A percentile compares a stretch with the other conserved stretches of the same genome.
These are phyloP conservation scores for Galerina sulciceps DNA, from an alignment of 768 basidiomycete genomes.

Conservation along the genomic window DNA sequence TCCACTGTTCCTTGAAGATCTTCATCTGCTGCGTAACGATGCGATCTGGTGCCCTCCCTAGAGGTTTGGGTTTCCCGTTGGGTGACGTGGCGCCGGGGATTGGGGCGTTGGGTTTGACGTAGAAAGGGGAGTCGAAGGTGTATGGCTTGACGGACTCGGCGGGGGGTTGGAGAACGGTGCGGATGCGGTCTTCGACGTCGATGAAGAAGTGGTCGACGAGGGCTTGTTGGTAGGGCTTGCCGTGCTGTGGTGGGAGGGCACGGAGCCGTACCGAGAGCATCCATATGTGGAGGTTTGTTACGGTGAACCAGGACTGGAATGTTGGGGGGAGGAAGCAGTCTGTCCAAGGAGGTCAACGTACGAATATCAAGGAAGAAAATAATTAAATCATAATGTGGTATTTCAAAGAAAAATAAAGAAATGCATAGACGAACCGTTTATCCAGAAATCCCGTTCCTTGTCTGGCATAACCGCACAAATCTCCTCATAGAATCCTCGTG, in stretches of 20 bases:
- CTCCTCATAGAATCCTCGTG: conserved; percentile 59
- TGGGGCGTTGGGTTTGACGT: conserved; percentile 48
- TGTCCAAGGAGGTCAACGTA: conserved; percentile 29
- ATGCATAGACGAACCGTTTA: conserved; percentile 48
- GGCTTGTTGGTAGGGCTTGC: conserved; percentile 73
- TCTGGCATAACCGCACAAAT: conserved; percentile 63
- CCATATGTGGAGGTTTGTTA: conserved; percentile 93
- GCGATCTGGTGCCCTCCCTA: conserved; percentile 67
- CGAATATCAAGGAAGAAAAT: not conserved
- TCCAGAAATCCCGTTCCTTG: conserved; percentile 66
- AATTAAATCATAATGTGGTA: too few species aligned
- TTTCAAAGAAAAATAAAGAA: too few species aligned
- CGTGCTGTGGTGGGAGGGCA: conserved; percentile 71
- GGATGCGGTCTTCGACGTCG: conserved; percentile 89
- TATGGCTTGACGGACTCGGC: conserved; percentile 44
- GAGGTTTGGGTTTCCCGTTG: conserved; percentile 26
- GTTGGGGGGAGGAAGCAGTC: conserved; percentile 88
- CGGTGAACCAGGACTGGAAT: conserved; percentile 96
- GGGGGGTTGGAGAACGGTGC: conserved; percentile 73
- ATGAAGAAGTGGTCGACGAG: conserved; percentile 95
- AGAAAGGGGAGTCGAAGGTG: conserved; percentile 49
- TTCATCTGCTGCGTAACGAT: conserved; percentile 89
- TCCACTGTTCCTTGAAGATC: conserved; percentile 91
- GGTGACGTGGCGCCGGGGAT: conserved; percentile 5
- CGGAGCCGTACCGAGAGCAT: conserved; percentile 88